phyloP scores from a whole-genome alignment of 75 land plant genomes.

The Larix kaempferi region DNA sequence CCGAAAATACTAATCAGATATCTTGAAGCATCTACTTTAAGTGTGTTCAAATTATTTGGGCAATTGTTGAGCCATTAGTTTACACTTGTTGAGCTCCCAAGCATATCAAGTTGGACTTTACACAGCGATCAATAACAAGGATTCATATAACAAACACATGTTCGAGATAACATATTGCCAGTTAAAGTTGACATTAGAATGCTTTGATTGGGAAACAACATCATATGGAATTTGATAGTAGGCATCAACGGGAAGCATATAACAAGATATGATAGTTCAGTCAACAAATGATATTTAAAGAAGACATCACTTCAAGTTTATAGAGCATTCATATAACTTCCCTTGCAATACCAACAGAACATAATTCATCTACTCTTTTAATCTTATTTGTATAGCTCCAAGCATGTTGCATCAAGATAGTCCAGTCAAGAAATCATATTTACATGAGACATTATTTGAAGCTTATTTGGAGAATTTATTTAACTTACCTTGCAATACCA shows the following conservation, averaged over 20 bases:
- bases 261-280: not conserved
- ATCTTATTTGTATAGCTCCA: conserved; percentile 68
- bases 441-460: too few species aligned
- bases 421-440: not conserved
- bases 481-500: conserved; percentile 78
- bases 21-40: not conserved
- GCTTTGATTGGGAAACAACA: not conserved
- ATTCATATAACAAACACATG: not conserved
- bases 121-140: not conserved
- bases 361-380: conserved; percentile 68
- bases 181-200: not conserved
- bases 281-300: too few species aligned
- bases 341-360: conserved; percentile 82
- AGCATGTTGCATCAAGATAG: conserved; percentile 40
- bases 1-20: not conserved
- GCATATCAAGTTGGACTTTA: not conserved
- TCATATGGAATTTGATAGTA: too few species aligned
- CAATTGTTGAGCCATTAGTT: not conserved
- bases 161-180: not conserved
- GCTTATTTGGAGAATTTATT: not conserved
- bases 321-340: conserved; percentile 11
- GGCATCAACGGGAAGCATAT: too few species aligned
- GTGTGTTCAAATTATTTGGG: not conserved
- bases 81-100: not conserved
- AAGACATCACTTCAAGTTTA: too few species aligned